These are phyloP conservation scores for Trypanosoma brucei DNA, from an alignment of 208 protist species.

Conservation along the genomic window DNA sequence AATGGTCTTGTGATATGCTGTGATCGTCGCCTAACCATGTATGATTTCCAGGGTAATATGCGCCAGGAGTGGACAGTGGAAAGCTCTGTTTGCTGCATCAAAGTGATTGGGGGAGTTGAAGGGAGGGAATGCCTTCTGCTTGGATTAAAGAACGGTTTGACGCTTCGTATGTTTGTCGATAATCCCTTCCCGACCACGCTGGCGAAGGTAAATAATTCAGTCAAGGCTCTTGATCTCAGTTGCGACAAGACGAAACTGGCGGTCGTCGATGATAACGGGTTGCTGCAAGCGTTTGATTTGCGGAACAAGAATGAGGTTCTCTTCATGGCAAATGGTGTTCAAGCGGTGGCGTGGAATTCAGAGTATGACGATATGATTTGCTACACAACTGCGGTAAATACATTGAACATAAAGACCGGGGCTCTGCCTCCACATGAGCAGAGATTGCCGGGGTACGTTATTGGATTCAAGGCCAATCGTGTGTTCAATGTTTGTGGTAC, in stretches of 20 bases:
- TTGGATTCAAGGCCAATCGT: constrained; percentile 94
- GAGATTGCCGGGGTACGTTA: constrained; percentile 89
- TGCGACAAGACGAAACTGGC: constrained; percentile 86
- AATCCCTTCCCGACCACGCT: constrained; percentile 94
- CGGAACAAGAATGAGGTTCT: constrained; percentile 80
- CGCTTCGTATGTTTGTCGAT: constrained; percentile 94
- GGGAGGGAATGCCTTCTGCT: constrained; percentile 91
- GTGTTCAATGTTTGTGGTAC: constrained; percentile 91
- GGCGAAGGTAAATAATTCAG: constrained; percentile 66
- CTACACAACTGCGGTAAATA: constrained; percentile 78
- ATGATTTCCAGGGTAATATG: constrained; percentile 89
- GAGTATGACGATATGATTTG: constrained; percentile 95
- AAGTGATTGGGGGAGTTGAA: constrained; percentile 89
- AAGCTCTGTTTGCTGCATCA: constrained; percentile 91
- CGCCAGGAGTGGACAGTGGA: constrained; percentile 94
- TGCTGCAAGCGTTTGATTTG: constrained; percentile 88
- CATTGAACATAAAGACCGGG: constrained; percentile 92
- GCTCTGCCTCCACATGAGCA: constrained; percentile 92
- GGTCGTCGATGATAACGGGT: constrained; percentile 89
- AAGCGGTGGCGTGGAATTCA: constrained; percentile 92
- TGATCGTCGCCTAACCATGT: constrained; percentile 82
- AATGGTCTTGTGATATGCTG: constrained; percentile 89
- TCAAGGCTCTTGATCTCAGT: constrained; percentile 91
- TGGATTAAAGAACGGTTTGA: constrained; percentile 88
- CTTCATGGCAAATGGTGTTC: constrained; percentile 86